phyloP scores from a whole-genome alignment of 768 basidiomycete genomes.

The Pisolithus orientalis region DNA sequence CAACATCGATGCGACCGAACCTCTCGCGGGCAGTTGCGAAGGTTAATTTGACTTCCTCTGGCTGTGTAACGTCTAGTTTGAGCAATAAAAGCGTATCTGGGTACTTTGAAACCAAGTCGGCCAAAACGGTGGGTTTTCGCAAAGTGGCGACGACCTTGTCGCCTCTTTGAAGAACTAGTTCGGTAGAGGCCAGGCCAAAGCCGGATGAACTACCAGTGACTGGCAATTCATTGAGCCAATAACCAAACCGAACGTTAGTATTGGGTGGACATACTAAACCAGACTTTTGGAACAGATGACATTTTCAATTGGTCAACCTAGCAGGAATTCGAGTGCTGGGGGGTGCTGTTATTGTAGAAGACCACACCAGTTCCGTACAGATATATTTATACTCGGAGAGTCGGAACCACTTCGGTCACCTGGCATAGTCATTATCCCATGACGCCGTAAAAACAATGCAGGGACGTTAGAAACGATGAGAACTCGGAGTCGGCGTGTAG shows the following conservation, averaged over 20 bases:
- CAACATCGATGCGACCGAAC: constrained; percentile 26
- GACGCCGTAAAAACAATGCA: no score
- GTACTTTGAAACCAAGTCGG: constrained; percentile 20
- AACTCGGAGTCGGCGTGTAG: no score
- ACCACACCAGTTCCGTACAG: no score
- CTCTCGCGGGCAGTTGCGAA: constrained; percentile 25
- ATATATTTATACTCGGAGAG: no score
- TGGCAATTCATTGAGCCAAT: background rate
- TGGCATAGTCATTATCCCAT: no score
- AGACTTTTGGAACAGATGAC: constrained; percentile 11
- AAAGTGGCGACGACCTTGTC: constrained; percentile 39
- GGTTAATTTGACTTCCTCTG: constrained; percentile 25
- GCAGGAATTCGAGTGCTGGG: no score
- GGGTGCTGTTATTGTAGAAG: no score
- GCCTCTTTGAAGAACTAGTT: constrained; percentile 29
- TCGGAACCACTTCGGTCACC: no score
- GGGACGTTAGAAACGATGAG: no score
- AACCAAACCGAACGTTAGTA: no score
- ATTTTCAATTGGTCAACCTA: background rate
- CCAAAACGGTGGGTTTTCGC: constrained; percentile 30
- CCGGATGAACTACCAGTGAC: constrained; percentile 39
- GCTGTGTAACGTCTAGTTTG: constrained; percentile 34
- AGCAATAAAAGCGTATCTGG: constrained; percentile 29
- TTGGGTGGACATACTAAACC: constrained; percentile 12
- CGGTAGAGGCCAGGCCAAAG: constrained; percentile 30